phyloP scores from a whole-genome alignment of 495 filamentous ascomycete genomes.

The Aspergillus mulundensis region DNA sequence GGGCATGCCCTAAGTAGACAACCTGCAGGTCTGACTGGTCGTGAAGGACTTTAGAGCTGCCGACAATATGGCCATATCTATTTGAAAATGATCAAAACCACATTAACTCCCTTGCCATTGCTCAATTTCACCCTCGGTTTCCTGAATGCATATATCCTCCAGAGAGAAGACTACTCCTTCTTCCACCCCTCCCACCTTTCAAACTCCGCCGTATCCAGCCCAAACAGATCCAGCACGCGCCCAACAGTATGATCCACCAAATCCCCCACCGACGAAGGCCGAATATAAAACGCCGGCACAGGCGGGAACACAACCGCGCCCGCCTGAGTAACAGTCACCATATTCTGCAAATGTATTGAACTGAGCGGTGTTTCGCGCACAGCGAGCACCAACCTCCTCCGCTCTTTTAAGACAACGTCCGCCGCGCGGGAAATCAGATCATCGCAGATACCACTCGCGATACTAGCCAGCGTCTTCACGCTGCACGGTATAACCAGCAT shows the following conservation, averaged over 20 bases:
- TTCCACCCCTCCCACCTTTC: conserved; percentile 40
- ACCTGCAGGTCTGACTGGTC: too few species aligned
- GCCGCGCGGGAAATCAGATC: conserved; percentile 44
- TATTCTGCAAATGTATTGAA: conserved; percentile 43
- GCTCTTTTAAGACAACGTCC: conserved; percentile 45
- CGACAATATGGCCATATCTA: too few species aligned
- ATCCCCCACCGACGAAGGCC: conserved; percentile 30
- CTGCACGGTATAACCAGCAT: conserved; percentile 42
- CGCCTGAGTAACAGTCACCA: conserved; percentile 31
- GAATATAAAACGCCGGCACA: conserved; percentile 40
- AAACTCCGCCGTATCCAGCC: conserved; percentile 38
- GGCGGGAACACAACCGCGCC: conserved; percentile 43
- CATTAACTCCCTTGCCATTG: too few species aligned
- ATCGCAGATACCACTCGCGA: conserved; percentile 29
- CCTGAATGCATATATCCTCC: too few species aligned
- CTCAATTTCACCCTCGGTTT: too few species aligned
- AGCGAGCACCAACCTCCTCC: conserved; percentile 38
- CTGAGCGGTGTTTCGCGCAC: conserved; percentile 44
- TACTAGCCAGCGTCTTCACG: conserved; percentile 37
- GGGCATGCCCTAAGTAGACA: too few species aligned
- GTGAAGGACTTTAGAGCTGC: too few species aligned
- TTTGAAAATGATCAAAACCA: too few species aligned
- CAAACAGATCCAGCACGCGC: conserved; percentile 42
- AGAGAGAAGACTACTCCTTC: too few species aligned
- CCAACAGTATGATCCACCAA: conserved; percentile 40